Evolutionary conservation across 148 eudicot genomes (phyloP).

Genomic region (Dianthus caryophyllus): DNA sequence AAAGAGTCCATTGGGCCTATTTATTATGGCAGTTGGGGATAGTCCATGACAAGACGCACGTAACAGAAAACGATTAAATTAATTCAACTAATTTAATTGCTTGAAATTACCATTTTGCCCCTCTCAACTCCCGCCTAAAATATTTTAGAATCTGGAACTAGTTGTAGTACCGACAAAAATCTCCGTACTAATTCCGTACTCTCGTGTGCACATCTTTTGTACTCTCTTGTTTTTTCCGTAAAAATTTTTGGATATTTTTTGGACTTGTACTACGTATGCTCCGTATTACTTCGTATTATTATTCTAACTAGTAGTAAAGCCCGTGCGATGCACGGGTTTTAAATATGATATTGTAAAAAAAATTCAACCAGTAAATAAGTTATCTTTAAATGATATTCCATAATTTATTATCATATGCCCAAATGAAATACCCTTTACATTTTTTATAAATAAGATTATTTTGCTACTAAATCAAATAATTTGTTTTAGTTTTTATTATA

Average conservation of each 20-base stretch:
- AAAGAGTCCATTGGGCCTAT: constrained; percentile 10
- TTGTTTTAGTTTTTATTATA: no score
- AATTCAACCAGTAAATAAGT: no score
- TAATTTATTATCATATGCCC: no score
- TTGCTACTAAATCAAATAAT: no score
- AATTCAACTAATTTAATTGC: neutral
- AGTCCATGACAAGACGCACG: neutral
- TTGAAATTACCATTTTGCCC: neutral
- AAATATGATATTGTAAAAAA: no score
- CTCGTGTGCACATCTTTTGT: neutral
- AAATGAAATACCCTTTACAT: no score
- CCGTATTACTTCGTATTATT: neutral
- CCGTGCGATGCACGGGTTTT: no score
- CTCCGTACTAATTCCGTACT: constrained; percentile 30
- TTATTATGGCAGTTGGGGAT: neutral
- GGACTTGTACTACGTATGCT: neutral
- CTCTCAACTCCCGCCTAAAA: neutral
- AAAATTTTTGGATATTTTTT: neutral
- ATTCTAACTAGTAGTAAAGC: no score
- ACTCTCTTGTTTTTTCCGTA: neutral
- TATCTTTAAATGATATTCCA: no score
- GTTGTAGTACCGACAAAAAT: constrained; percentile 8
- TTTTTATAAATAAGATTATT: no score
- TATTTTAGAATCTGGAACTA: neutral
- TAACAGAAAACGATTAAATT: neutral